phyloP scores from a whole-genome alignment of 768 basidiomycete genomes.

The Trametes sanguinea region DNA sequence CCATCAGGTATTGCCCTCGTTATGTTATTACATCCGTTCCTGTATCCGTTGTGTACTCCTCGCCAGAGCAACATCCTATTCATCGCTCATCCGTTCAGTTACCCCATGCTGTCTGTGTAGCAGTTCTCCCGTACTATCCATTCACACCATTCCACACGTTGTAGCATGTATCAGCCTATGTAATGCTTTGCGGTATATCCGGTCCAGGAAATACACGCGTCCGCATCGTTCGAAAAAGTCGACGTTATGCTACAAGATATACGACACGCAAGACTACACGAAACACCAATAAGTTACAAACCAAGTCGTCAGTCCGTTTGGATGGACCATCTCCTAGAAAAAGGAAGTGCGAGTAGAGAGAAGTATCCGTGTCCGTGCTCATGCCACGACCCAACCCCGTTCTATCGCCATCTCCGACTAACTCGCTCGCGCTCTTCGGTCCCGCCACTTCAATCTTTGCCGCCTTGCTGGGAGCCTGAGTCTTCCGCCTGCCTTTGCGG shows the following conservation, averaged over 20 bases:
- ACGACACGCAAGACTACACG: background rate
- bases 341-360: too few species aligned
- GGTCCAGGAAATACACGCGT: background rate
- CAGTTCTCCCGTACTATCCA: too few species aligned
- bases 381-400: conserved; percentile 57
- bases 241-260: conserved; percentile 3
- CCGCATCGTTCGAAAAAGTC: background rate
- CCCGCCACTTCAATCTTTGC: background rate
- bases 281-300: background rate
- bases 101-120: too few species aligned
- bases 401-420: conserved; percentile 62
- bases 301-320: background rate
- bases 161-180: background rate
- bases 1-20: too few species aligned
- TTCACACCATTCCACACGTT: background rate
- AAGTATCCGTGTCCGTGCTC: background rate
- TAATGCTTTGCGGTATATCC: background rate
- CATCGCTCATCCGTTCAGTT: too few species aligned
- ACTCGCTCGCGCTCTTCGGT: conserved; percentile 52
- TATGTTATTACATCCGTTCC: too few species aligned
- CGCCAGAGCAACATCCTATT: too few species aligned
- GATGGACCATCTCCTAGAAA: too few species aligned
- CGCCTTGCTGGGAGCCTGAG: conserved; percentile 27
- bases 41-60: too few species aligned
- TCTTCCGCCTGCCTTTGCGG: conserved; percentile 43